phyloP scores from a whole-genome alignment of 768 basidiomycete species.

The Antrodiella citrinella region DNA sequence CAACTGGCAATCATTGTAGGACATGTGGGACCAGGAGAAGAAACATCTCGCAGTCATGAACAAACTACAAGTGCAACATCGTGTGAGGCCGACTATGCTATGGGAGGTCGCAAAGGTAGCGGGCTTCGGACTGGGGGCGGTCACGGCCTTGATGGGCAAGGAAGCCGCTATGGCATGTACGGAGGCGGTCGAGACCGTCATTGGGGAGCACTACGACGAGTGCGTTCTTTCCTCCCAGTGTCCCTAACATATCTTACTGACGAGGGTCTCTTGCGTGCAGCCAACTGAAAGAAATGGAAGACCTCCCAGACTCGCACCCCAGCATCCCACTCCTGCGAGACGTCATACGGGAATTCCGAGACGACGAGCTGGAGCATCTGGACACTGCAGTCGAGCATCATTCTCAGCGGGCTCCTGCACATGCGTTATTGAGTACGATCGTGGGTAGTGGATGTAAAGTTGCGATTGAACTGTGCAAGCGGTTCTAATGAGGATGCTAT shows the following conservation, averaged over 20 bases:
- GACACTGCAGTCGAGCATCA: slow-evolving; percentile 84
- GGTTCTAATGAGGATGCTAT: slow-evolving; percentile 39
- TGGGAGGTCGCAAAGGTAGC: slow-evolving; percentile 80
- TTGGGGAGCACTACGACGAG: slow-evolving; percentile 98
- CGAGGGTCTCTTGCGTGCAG: slow-evolving; percentile 30
- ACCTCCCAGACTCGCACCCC: slow-evolving; percentile 57
- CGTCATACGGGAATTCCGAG: slow-evolving; percentile 77
- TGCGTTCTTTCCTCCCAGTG: slow-evolving; percentile 32
- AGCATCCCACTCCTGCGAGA: slow-evolving; percentile 68
- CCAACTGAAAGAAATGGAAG: slow-evolving; percentile 71
- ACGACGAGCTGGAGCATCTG: slow-evolving; percentile 93
- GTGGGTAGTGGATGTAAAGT: slow-evolving; percentile 81
- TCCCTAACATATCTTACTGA: too few species aligned
- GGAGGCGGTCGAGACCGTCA: slow-evolving; percentile 95
- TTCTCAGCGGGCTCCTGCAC: slow-evolving; percentile 85
- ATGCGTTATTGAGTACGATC: slow-evolving; percentile 80
- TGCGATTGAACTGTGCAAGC: slow-evolving; percentile 86
- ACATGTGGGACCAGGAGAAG: slow-evolving; percentile 97
- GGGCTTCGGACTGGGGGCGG: slow-evolving; percentile 80
- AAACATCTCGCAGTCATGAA: slow-evolving; percentile 86
- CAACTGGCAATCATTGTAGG: too few species aligned
- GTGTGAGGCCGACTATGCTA: slow-evolving; percentile 74
- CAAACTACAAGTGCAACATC: slow-evolving; percentile 76
- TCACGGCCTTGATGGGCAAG: slow-evolving; percentile 80
- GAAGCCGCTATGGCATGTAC: slow-evolving; percentile 98